Percentiles rank a stretch among this genome's conserved stretches.
phyloP scores from a whole-genome alignment of 2,329 filamentous ascomycete genomes.

The Botrytis paeoniae region DNA sequence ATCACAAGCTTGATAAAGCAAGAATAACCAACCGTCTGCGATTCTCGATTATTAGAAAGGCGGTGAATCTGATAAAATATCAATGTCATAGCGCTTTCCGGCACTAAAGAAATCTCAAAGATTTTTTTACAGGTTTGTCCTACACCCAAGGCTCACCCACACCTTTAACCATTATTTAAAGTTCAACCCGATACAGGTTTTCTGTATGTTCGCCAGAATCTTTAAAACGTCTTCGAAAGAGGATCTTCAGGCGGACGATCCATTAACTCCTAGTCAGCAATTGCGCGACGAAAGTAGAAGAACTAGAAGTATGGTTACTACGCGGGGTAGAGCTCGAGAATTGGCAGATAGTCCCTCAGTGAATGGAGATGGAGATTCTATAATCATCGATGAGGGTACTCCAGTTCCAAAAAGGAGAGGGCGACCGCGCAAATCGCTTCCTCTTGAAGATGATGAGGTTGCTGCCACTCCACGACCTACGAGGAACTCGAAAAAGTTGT shows the following conservation, averaged over 20 bases:
- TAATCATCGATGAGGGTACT: slow-evolving; percentile 17
- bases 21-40: not conserved
- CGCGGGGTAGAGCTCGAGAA: slow-evolving; percentile 23
- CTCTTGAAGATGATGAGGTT: slow-evolving; percentile 17
- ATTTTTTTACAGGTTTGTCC: slow-evolving; percentile 7
- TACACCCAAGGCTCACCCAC: not conserved
- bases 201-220: slow-evolving; percentile 34
- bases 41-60: not conserved
- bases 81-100: slow-evolving; percentile 2
- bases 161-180: not conserved
- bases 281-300: slow-evolving; percentile 13
- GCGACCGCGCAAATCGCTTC: slow-evolving; percentile 13
- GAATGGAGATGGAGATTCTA: slow-evolving; percentile 25
- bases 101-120: slow-evolving; percentile 14
- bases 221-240: slow-evolving; percentile 29
- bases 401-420: slow-evolving; percentile 22
- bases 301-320: slow-evolving; percentile 29
- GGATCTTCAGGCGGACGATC: slow-evolving; percentile 22
- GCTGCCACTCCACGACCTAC: slow-evolving; percentile 20
- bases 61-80: not conserved
- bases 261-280: slow-evolving; percentile 18
- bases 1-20: not conserved
- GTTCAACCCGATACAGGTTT: slow-evolving; percentile 3
- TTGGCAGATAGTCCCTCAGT: slow-evolving; percentile 11
- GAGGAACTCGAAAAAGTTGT: slow-evolving; percentile 32